Evolutionary conservation across 768 basidiomycete genomes (phyloP), one percentile per base, ranked within the genome.

Genomic region (Ephemerocybe angulata): DNA sequence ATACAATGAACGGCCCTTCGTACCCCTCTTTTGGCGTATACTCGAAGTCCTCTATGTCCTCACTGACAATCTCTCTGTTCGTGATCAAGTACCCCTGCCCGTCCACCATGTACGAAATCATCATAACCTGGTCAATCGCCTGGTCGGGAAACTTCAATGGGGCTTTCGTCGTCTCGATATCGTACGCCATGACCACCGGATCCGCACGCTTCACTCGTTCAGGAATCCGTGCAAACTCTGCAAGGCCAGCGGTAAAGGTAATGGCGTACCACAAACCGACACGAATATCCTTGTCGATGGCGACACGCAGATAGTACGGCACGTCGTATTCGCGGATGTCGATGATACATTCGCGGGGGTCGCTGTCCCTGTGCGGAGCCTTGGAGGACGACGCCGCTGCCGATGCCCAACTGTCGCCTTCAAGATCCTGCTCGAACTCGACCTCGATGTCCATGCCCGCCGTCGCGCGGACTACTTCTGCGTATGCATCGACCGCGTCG

Each of bases 71-170:
- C 60, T 99, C 97, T 40, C 97, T 82, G 64, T 98, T 98, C 21
- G 93, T 97, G 70, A 99, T 98, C 58, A 99, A 82, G 66, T 90
- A 99, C 0, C 97, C 97, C 69, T 95, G 92, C 0, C 94, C 96
- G 67, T 99, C 97, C 17, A 99, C 77, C 95, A 99, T 98, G 72
- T 98, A 99, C 41, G 97, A 99, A 59, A 99, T 98, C 97, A 99
- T 99, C 96, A 99, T 99, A 63, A 99, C 93, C 67, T 98, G 95
- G 74, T 98, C 97, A 24, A 92, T 87, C 6, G 85, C 82, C 62
- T 94, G 88, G 73, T 98, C 97, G 1, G 97, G 96, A 66, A 98
- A 98, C 71, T 98, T 98, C 63, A 98, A 84, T n/a, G 97, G 96
- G n/a, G 92, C 89, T 73, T 99, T 99, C 1, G 95, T 96, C 17